Evolutionary conservation across 2,329 filamentous ascomycete genomes (phyloP).

Genomic region (Tetracladium maxilliforme): DNA sequence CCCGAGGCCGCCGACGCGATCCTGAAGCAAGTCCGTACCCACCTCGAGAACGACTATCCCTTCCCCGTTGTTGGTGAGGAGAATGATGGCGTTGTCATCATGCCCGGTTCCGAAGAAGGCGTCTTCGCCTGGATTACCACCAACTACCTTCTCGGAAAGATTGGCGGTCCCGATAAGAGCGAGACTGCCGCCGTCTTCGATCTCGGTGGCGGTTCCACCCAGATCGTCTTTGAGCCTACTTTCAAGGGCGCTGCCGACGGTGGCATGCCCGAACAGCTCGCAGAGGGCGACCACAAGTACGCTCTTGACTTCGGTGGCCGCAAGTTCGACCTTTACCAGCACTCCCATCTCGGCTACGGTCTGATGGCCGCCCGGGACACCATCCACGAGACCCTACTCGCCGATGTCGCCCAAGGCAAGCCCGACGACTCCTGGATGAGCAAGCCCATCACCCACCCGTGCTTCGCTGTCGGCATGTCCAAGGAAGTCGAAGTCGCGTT

Average conservation of each 20-base stretch:
- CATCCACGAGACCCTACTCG: conserved; percentile 62
- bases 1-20: conserved; percentile 70
- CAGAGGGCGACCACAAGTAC: conserved; percentile 93
- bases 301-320: conserved; percentile 78
- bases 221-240: conserved; percentile 96
- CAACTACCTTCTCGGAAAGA: conserved; percentile 96
- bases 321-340: conserved; percentile 88
- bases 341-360: conserved; percentile 93
- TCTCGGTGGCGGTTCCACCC: conserved; percentile 89
- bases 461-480: conserved; percentile 68
- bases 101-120: conserved; percentile 94
- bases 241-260: conserved; percentile 65
- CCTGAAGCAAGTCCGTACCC: conserved; percentile 65
- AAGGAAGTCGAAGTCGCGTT: conserved; percentile 62
- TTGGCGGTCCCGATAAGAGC: conserved; percentile 78
- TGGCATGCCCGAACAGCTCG: conserved; percentile 74
- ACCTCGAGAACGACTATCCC: conserved; percentile 79
- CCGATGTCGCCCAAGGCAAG: conserved; percentile 53
- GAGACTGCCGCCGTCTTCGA: conserved; percentile 93
- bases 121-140: conserved; percentile 99
- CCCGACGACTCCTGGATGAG: conserved; percentile 52
- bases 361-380: conserved; percentile 88
- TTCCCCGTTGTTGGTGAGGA: conserved; percentile 85
- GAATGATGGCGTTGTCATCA: conserved; percentile 82
- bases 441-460: conserved; percentile 66